phyloP scores from a whole-genome alignment of 2,329 filamentous ascomycete genomes.

The Penicillium polonicum region DNA sequence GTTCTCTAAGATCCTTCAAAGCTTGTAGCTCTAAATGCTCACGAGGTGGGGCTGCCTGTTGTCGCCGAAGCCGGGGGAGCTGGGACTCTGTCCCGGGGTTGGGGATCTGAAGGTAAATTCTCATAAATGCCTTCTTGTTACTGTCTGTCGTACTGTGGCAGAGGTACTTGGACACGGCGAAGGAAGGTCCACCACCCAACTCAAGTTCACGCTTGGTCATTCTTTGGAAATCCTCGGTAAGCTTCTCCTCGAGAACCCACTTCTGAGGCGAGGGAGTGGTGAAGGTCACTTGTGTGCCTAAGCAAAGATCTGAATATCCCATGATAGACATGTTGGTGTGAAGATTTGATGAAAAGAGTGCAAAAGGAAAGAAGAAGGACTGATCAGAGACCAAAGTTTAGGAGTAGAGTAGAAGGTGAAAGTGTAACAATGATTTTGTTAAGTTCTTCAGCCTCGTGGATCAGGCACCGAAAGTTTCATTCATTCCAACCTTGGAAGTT shows the following conservation, averaged over 20 bases:
- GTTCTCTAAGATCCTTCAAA: not conserved
- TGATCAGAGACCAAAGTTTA: not conserved
- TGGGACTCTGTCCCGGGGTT: not conserved
- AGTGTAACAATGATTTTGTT: not conserved
- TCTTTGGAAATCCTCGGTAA: not conserved
- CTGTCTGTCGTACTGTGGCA: not conserved
- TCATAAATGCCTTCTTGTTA: not conserved
- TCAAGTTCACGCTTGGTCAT: not conserved
- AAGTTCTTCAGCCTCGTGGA: not conserved
- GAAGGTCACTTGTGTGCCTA: not conserved
- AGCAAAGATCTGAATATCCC: not conserved
- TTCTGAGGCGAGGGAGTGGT: not conserved
- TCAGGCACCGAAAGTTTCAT: not conserved
- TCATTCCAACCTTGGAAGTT: not conserved
- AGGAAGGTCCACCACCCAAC: not conserved
- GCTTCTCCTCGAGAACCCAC: constrained; percentile 2
- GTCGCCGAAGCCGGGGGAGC: not conserved
- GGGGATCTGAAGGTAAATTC: not conserved
- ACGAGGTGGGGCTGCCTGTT: not conserved
- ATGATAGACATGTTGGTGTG: not conserved
- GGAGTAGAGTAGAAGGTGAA: not conserved
- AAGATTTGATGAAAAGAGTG: not conserved
- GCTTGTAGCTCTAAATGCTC: not conserved
- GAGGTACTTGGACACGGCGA: not conserved
- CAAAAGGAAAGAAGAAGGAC: not conserved